Conservation (phyloP, 1,284 basidiomycete genomes). For the Apiotrichum siamense region DNA sequence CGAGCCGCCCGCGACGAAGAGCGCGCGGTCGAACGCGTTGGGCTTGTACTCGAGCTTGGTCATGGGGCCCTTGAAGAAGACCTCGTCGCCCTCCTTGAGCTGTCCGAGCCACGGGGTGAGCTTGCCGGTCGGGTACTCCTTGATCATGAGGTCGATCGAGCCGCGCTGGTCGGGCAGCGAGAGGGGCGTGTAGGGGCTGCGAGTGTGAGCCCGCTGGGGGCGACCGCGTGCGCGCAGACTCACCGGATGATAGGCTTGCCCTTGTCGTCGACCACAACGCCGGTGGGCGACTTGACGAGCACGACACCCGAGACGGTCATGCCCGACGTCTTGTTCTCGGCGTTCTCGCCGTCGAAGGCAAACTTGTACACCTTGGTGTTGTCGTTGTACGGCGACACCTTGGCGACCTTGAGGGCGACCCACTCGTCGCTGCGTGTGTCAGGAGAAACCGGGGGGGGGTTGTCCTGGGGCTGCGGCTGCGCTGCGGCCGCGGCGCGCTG, state of each 20-base stretch:
- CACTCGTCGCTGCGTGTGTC: conserved; percentile 38
- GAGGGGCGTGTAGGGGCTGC: conserved; percentile 71
- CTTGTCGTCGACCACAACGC: conserved; percentile 58
- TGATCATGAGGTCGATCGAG: conserved; percentile 75
- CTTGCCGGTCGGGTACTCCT: conserved; percentile 62
- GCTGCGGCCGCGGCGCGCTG: too few species aligned
- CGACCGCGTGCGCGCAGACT: too few species aligned
- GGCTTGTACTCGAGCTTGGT: conserved; percentile 75
- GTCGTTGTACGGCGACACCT: conserved; percentile 85
- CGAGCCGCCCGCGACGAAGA: conserved; percentile 71
- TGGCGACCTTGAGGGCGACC: conserved; percentile 64
- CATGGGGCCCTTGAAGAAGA: conserved; percentile 86
- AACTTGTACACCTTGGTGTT: conserved; percentile 81
- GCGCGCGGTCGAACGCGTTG: conserved; percentile 79
- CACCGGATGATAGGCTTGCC: conserved; percentile 80
- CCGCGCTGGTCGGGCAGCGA: conserved; percentile 66
- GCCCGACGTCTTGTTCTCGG: conserved; percentile 57
- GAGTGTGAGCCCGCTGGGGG: too few species aligned
- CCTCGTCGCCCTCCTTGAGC: conserved; percentile 70
- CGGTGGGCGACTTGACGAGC: conserved; percentile 50
- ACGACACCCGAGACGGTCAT: conserved; percentile 57
- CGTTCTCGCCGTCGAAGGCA: conserved; percentile 72
- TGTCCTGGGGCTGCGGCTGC: too few species aligned
- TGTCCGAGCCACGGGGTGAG: conserved; percentile 69
- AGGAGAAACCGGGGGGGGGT: too few species aligned